phyloP scores from a whole-genome alignment of 2,329 filamentous ascomycete species.

The Fusarium lateritium region DNA sequence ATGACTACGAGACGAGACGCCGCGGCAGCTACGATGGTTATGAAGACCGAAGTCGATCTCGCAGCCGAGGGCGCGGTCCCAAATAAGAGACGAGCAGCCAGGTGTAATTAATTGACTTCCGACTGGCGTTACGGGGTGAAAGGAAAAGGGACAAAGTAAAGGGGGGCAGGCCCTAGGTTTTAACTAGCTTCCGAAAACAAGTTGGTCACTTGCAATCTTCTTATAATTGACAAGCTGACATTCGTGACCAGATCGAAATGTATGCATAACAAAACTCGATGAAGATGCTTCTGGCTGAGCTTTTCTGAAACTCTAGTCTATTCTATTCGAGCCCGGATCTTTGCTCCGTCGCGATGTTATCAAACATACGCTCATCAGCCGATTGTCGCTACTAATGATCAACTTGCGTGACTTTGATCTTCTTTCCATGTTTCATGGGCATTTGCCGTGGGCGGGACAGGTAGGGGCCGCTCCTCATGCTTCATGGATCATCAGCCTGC shows the following conservation, averaged over 20 bases:
- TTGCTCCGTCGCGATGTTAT: constrained; percentile 28
- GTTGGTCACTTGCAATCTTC: constrained; percentile 39
- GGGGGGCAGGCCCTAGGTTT: constrained; percentile 10
- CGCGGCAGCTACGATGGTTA: constrained; percentile 65
- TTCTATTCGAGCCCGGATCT: constrained; percentile 33
- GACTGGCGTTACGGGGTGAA: constrained; percentile 42
- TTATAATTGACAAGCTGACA: constrained; percentile 43
- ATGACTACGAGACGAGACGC: constrained; percentile 54
- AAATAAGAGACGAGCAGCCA: constrained; percentile 45
- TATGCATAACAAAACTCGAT: constrained; percentile 28
- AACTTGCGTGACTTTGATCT: constrained; percentile 30
- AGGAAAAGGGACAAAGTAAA: constrained; percentile 19
- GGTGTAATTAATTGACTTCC: constrained; percentile 38
- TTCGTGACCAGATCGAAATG: constrained; percentile 41
- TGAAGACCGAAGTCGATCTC: constrained; percentile 58
- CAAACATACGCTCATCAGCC: constrained; percentile 19
- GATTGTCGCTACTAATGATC: constrained; percentile 22
- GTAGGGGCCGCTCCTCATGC: constrained; percentile 15
- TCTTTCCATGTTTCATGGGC: constrained; percentile 14
- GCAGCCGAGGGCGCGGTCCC: constrained; percentile 56
- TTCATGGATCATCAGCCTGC: constrained; percentile 20
- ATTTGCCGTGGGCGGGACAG: constrained; percentile 10
- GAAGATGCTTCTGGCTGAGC: constrained; percentile 23
- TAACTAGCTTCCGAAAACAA: constrained; percentile 46
- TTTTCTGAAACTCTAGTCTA: constrained; percentile 26